Conservation (phyloP, 192 early-diverging fungal species). For the Dissophora globulifera region DNA sequence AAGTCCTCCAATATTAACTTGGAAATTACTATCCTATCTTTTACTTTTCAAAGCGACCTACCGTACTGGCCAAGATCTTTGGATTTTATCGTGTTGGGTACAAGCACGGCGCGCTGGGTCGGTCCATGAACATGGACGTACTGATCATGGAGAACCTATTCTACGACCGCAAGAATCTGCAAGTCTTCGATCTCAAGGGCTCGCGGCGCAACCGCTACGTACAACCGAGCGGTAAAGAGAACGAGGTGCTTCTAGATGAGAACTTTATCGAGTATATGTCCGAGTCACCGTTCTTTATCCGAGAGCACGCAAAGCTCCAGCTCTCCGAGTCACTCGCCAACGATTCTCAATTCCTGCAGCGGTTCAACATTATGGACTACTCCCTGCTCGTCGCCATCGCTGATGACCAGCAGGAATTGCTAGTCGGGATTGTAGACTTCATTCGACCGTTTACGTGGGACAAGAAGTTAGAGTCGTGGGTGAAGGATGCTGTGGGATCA, state of each 20-base stretch:
- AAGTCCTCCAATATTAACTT: no score
- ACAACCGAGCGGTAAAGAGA: conserved; percentile 82
- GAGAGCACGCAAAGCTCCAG: conserved; percentile 89
- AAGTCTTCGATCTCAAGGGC: conserved; percentile 94
- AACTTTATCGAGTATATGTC: conserved; percentile 92
- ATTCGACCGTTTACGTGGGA: conserved; percentile 99
- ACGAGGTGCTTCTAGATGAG: conserved; percentile 93
- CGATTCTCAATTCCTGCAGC: conserved; percentile 94
- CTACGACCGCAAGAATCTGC: conserved; percentile 75
- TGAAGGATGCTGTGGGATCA: conserved; percentile 94
- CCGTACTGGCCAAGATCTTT: conserved; percentile 88
- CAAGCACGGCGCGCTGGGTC: conserved; percentile 86
- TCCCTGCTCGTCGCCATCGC: conserved; percentile 95
- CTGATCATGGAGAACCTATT: conserved; percentile 98
- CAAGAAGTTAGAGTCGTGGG: conserved; percentile 98
- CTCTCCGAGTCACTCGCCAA: conserved; percentile 89
- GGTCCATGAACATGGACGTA: conserved; percentile 87
- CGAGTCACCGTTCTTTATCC: conserved; percentile 90
- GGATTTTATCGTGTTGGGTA: conserved; percentile 93
- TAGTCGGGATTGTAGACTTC: conserved; percentile 99
- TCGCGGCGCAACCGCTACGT: conserved; percentile 96
- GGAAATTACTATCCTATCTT: not conserved
- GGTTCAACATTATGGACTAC: conserved; percentile 98
- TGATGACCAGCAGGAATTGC: conserved; percentile 83
- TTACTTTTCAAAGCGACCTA: conserved; percentile 68